Base-by-base conservation (phyloP, 768 basidiomycete genomes). In the Hericium coralloides region DNA sequence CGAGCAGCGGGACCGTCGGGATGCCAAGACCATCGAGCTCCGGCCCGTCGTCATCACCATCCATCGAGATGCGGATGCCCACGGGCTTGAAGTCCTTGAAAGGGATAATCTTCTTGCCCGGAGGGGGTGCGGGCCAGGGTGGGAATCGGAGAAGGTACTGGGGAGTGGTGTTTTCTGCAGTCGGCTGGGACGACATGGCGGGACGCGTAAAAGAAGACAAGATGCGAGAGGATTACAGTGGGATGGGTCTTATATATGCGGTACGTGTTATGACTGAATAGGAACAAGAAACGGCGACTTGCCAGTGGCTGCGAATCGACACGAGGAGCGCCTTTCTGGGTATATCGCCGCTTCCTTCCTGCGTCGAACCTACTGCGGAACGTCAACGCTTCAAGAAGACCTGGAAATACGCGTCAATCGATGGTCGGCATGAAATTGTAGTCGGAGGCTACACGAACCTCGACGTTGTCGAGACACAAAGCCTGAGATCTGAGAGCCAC, bases 11-110 rank as follows among this genome's bases (percentile, higher is more conserved):
- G 22, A 90, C 70, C 12, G 90, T 91, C 0, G 83, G 82, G 53
- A 89, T 79, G 10, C 85, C 87, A 1, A 79, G 66, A 0, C 77
- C 80, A 65, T 92, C 89, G 52, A 80, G 69, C 68, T 92, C 88
- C 10, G 76, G 73, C 3, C 68, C 58, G 1, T 68, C 65, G 4
- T 60, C 64, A n/a, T 66, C 61, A 0, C 52, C 62, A 38, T 75
- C 74, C n/a, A 71, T 67, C 55, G 76, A 75, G 56, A 81, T 72
- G 58, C 76, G 74, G 60, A 87, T 84, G 8, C 85, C 86, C 48
- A 66, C 64, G 5, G 83, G 79, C 62, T 74, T 74, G 72, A 84
- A 87, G 14, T 73, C 62, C 38, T 70, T 74, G 76, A 84, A 87
- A 0, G 83, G 73, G 58, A 78, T 70, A 65, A 87, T 77, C 1